Conservation (phyloP, 257 asterid species). For the Solanum microdontum region DNA sequence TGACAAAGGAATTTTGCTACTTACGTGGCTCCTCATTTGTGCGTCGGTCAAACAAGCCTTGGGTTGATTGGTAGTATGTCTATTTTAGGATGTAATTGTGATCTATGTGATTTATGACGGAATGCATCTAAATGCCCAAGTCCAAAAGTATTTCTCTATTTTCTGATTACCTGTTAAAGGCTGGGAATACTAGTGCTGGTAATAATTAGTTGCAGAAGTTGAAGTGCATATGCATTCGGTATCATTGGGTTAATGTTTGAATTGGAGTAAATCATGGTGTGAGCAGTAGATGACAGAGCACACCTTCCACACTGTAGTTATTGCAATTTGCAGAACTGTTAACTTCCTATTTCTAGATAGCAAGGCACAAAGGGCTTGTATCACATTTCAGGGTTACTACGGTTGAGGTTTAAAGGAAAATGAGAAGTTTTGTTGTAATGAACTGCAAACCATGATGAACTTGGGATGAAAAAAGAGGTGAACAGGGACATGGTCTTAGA, state of each 20-base stretch:
- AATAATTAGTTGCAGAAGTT: neutral
- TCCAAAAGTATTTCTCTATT: neutral
- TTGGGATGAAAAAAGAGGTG: neutral
- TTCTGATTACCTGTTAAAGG: neutral
- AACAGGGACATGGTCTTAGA: neutral
- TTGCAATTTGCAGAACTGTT: neutral
- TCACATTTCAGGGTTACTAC: neutral
- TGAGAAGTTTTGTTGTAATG: neutral
- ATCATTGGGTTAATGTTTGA: neutral
- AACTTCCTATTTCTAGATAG: neutral
- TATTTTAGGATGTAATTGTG: neutral
- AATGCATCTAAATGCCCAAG: neutral
- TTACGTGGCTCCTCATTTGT: neutral
- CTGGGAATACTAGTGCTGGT: neutral
- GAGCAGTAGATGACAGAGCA: neutral
- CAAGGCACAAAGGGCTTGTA: neutral
- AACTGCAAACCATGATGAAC: neutral
- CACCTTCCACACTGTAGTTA: neutral
- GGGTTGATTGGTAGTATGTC: neutral
- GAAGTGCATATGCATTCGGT: neutral
- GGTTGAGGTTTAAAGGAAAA: neutral
- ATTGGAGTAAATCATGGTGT: neutral
- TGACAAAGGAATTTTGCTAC: neutral
- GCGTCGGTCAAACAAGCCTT: neutral
- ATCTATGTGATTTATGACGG: neutral